Evolutionary conservation across 768 basidiomycete species (phyloP), one percentile per base, ranked within the genome.

Genomic region (Tulasnella calospora): DNA sequence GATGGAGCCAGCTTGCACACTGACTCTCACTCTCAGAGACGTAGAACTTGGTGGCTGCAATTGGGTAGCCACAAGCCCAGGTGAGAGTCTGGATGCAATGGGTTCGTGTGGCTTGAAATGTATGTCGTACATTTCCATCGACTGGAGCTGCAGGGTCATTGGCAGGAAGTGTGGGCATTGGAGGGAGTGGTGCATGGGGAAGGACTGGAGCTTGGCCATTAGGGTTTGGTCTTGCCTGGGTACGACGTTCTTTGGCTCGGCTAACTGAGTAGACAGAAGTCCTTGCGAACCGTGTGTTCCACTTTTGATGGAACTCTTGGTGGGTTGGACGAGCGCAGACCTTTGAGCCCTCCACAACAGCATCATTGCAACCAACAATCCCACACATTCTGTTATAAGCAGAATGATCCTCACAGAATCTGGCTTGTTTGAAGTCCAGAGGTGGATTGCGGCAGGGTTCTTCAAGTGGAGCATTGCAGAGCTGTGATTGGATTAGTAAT

Each of bases 391-490:
- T 21, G 12, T 57, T 30, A 61, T 73, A 19, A 5, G 80, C 67
- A 4, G 79, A 30, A 77, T 84, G 83, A 13, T 74, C 80, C 8
- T 30, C 13, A 71, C 84, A 85, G 79, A 85, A 85, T 4, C 83
- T 81, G 0, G 83, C 83, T 78, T 83, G 80, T 73, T 82, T 82
- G 77, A 83, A 85, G 73, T 85, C 84, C 0, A 77, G 79, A 13
- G 84, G 80, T 0, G 81, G 76, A 0, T 79, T 74, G 9, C 78
- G 69, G 79, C 84, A 84, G 5, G 55, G 75, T 36, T 46, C 71
- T 5, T 83, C 61, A 3, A 82, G 82, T 23, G 71, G 71, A n/a
- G 71, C 71, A 36, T 72, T 72, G 71, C 71, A 72, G 23, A 72
- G 38, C 71, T 72, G 3, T 70, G 30, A 33, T 76, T 82, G 83